Evolutionary conservation across 2,329 filamentous ascomycete species (phyloP).

Genomic region (Botrytis pseudocinerea): DNA sequence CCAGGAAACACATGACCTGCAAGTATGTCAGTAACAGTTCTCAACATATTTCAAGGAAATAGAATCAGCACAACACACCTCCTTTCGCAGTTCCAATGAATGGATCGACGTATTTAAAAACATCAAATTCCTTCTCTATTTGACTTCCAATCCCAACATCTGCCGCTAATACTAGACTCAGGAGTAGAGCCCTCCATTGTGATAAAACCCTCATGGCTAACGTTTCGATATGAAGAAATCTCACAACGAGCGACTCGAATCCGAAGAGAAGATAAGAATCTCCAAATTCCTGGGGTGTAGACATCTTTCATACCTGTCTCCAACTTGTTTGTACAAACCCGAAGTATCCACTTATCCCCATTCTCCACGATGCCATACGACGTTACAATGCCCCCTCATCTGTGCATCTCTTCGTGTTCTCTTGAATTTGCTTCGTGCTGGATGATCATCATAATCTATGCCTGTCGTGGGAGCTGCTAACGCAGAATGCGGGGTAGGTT

Average conservation of each 20-base stretch:
- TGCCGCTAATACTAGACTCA: not conserved
- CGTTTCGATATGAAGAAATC: not conserved
- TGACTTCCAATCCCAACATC: not conserved
- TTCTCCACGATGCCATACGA: conserved; percentile 14
- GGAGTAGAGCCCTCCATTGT: not conserved
- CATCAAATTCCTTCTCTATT: conserved; percentile 36
- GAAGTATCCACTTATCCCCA: not conserved
- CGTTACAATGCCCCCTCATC: conserved; percentile 19
- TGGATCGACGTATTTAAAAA: conserved; percentile 49
- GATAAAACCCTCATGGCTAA: not conserved
- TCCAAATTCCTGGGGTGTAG: not conserved
- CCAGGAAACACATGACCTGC: conserved; percentile 56
- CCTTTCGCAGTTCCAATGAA: conserved; percentile 57
- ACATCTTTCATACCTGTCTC: conserved; percentile 1
- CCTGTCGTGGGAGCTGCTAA: conserved; percentile 6
- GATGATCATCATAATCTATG: conserved; percentile 5
- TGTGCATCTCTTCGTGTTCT: not conserved
- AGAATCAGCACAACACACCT: conserved; percentile 39
- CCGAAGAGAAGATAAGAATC: not conserved
- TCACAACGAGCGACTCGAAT: not conserved
- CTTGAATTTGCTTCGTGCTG: not conserved
- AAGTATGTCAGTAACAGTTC: not conserved
- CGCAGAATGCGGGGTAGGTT: conserved; percentile 18
- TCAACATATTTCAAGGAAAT: no score
- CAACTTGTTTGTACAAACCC: not conserved